A percentile compares a stretch with the other conserved stretches of the same genome.
These are phyloP conservation scores for Fraxinus angustifolia DNA, from an alignment of 305 asterid species.

Conservation along the genomic window DNA sequence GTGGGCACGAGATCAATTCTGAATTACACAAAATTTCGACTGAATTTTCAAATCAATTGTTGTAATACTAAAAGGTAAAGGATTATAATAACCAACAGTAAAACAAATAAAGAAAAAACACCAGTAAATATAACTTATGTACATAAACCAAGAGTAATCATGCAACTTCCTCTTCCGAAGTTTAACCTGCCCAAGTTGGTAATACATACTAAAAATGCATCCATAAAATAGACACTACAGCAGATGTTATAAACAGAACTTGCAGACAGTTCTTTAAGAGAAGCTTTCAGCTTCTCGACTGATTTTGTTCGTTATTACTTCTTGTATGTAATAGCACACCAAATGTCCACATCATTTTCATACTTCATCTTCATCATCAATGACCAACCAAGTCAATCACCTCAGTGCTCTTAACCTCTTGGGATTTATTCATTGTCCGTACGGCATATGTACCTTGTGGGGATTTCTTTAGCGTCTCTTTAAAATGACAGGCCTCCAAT, in stretches of 20 bases:
- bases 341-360: neutral
- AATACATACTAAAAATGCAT: neutral
- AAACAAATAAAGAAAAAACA: neutral
- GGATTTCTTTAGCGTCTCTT: neutral
- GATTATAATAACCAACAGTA: neutral
- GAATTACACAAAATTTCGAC: neutral
- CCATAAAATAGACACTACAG: neutral
- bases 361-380: conserved; percentile 9
- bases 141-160: neutral
- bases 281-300: neutral
- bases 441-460: neutral
- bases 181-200: neutral
- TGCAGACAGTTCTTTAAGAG: neutral
- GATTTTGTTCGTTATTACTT: neutral
- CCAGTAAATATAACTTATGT: neutral
- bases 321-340: neutral
- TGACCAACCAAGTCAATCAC: neutral
- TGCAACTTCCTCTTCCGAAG: neutral
- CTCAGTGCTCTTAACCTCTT: neutral
- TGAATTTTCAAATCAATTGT: neutral
- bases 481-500: neutral
- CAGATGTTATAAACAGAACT: neutral
- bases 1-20: neutral
- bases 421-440: conserved; percentile 1
- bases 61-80: neutral